Base-by-base conservation (phyloP, 192 early-diverging fungal genomes). In the Podila epicladia region DNA sequence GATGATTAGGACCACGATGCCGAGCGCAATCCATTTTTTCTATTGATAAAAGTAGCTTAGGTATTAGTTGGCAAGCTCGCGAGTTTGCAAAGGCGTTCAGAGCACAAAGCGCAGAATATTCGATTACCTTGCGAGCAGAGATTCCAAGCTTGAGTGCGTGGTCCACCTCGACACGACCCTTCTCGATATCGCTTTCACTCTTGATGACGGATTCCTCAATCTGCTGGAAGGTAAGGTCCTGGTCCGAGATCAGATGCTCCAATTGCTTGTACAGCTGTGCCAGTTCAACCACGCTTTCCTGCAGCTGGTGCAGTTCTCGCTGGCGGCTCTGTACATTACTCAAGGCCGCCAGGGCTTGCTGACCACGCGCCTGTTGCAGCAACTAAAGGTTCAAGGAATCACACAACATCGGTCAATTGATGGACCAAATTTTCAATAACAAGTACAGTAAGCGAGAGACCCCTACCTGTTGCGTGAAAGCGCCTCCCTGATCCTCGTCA, bases 301-400 rank as follows among this genome's bases (percentile, higher is more conserved):
- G 77, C 1, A 80, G 58, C 5, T 31, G 51, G 3, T 73, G 65
- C n/a, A 80, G 29, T 64, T 80, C 77, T 2, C 67, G 59, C 5
- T 80, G 77, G 41, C 77, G 77, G 17, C 37, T 63, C 32, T 80
- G 77, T 32, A 80, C 77, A 58, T 59, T 48, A 55, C 69, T 78
- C 64, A 78, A 33, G 20, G 77, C 71, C 5, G 64, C 38, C 19
- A 50, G 15, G 26, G 76, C 76, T 28, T 79, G 76, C 20, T 79
- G 76, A 28, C 71, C 65, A 57, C 77, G 62, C 24, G 71, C 65
- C 22, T 80, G 77, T 28, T 80, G 77, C 32, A 80, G n/a, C 9
- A 80, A 26, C 71, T 79, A 31, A 20, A 35, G 22, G 29, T 28
- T 17, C 9, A 38, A 35, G 35, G n/a, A 15, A 32, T 6, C 20